Evolutionary conservation across 192 early-diverging fungal genomes (phyloP), one percentile per base, ranked within the genome.

Genomic region (Obelidium mucronatum): DNA sequence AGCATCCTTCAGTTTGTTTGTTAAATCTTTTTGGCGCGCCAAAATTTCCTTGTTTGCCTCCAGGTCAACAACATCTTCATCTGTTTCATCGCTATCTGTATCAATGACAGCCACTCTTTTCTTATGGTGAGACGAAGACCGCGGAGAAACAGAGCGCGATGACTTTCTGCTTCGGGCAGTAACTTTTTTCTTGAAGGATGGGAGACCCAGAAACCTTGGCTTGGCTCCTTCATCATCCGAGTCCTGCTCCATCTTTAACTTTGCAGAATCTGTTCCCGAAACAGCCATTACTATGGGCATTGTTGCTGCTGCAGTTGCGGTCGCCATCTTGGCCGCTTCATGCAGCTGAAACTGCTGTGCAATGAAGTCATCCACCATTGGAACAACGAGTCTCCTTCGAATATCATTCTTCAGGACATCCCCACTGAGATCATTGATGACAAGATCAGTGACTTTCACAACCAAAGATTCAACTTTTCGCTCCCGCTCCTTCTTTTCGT

Each of bases 141-240:
- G 30, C 8, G 55, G 55, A 5, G 55, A 44, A 52, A 15, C 8
- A 17, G 37, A n/a, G 8, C 19, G 69, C 24, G 36, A 35, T 58
- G 22, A 22, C 67, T 54, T 19, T 40, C 15, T 8, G 28, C 1
- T 56, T 30, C 19, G 35, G 15, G n/a, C 34, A 19, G 24, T 40
- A 22, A 33, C 34, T 37, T 76, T 65, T 36, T 76, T 76, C 37
- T 76, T 76, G 53, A 76, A 76, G n/a, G 69, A 72, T 13, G 67
- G 67, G 11, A 69, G 64, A 19, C 28, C 64, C 22, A 24, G 13
- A 24, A 19, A 19, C 2, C 52, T 52, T 1, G 67, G n/a, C 4
- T 24, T 34, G 11, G 37, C 31, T 1, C 13, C 67, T 8, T 26
- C 22, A 6, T 26, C 6, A 11, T 69, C 48, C 13, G n/a, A 24